Percentiles rank a stretch among this genome's conserved stretches.
These are phyloP conservation scores for Myotisia sp. DNA, from an alignment of 2,329 filamentous ascomycete genomes.

Conservation along the genomic window DNA sequence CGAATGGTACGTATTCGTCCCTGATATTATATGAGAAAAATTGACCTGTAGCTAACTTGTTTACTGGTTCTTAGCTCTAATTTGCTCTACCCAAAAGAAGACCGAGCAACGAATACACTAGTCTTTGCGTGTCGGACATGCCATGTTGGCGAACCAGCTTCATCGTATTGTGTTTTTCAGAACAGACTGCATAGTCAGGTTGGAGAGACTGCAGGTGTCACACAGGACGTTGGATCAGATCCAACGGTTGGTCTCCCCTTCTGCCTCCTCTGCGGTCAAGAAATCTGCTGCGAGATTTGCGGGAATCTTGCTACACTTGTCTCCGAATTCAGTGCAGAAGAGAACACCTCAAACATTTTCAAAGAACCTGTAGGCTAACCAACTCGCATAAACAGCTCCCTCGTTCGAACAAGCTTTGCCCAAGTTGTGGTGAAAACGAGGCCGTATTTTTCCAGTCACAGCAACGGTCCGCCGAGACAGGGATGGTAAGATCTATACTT, in stretches of 20 bases:
- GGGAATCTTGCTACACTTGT: not conserved
- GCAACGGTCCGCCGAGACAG: conserved; percentile 88
- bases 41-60: conserved; percentile 15
- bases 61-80: conserved; percentile 53
- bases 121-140: conserved; percentile 95
- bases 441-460: conserved; percentile 99
- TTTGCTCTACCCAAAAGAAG: conserved; percentile 94
- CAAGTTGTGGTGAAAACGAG: conserved; percentile 70
- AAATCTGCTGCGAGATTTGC: conserved; percentile 1
- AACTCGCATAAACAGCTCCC: conserved; percentile 62
- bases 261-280: conserved; percentile 42
- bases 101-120: conserved; percentile 65
- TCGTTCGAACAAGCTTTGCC: conserved; percentile 72
- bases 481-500: conserved; percentile 61
- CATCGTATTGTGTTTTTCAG: conserved; percentile 84
- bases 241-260: conserved; percentile 78
- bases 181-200: conserved; percentile 84
- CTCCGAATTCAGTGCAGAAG: not conserved
- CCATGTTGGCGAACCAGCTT: conserved; percentile 74
- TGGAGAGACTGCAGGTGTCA: conserved; percentile 91
- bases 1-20: conserved; percentile 53
- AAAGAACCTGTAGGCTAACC: conserved; percentile 20
- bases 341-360: not conserved
- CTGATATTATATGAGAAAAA: not conserved
- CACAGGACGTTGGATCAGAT: conserved; percentile 91